Percentiles rank a stretch among this genome's conserved stretches.
phyloP scores from a whole-genome alignment of 371 early-diverging fungal species.

The Actinomortierella ambigua region DNA sequence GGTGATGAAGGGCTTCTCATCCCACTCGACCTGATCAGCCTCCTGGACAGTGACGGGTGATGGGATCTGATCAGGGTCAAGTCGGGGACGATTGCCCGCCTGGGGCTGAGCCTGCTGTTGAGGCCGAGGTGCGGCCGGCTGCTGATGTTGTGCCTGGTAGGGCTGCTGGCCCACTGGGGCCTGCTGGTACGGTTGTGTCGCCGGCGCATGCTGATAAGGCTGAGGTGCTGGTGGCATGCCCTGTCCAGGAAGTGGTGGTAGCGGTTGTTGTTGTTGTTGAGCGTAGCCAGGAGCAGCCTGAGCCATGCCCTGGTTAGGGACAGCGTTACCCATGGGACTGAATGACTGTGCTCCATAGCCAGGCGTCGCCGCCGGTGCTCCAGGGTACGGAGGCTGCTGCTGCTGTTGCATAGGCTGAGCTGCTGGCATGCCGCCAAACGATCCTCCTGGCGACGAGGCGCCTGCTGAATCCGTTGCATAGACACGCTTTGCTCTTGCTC shows the following conservation, averaged over 20 bases:
- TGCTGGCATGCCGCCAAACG: slow-evolving; percentile 18
- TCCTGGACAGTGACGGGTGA: slow-evolving; percentile 85
- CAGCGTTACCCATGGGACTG: too few relatives aligned
- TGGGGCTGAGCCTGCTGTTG: slow-evolving; percentile 25
- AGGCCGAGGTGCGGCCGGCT: slow-evolving; percentile 15
- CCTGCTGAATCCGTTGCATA: slow-evolving; percentile 29
- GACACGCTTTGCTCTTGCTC: slow-evolving; percentile 40
- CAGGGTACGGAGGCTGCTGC: slow-evolving; percentile 8
- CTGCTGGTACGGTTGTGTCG: slow-evolving; percentile 20
- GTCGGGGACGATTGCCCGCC: slow-evolving; percentile 56
- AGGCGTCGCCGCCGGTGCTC: too few relatives aligned
- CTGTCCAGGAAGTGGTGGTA: too few relatives aligned
- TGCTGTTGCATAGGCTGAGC: slow-evolving; percentile 18
- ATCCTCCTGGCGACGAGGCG: slow-evolving; percentile 14
- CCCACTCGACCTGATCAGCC: slow-evolving; percentile 73
- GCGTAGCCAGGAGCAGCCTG: too few relatives aligned
- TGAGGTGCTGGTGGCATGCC: not conserved
- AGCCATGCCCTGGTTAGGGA: too few relatives aligned
- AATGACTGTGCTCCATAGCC: slow-evolving; percentile 20
- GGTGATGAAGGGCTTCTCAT: slow-evolving; percentile 72
- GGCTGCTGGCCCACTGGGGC: slow-evolving; percentile 9
- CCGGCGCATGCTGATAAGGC: slow-evolving; percentile 3
- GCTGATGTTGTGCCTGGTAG: too few relatives aligned
- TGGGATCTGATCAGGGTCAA: slow-evolving; percentile 95
- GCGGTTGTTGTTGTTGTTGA: too few relatives aligned